Conservation (phyloP, 2,329 filamentous ascomycete species). For the Ophiocordyceps australis region DNA sequence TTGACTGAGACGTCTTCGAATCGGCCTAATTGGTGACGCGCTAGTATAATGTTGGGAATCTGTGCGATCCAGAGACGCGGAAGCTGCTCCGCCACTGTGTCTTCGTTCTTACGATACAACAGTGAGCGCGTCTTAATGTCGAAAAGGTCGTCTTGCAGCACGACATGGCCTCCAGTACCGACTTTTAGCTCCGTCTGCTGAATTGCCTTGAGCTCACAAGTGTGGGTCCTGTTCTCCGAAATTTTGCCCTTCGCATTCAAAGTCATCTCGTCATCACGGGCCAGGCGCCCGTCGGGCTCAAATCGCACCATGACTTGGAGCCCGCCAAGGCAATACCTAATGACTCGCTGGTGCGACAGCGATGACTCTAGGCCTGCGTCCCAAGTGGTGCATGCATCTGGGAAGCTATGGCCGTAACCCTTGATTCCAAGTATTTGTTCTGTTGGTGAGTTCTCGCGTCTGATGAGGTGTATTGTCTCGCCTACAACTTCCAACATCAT, state of each 20-base stretch:
- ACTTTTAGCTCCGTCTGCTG: neutral
- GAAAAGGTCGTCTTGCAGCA: neutral
- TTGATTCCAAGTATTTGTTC: slow-evolving; percentile 33
- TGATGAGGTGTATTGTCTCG: slow-evolving; percentile 37
- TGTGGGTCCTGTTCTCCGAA: neutral
- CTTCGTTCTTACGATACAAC: too few relatives aligned
- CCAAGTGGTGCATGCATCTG: slow-evolving; percentile 49
- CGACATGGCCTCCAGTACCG: neutral
- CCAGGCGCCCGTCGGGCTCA: neutral
- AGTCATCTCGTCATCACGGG: neutral
- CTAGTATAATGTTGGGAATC: neutral
- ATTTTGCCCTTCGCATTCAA: neutral
- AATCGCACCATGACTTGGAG: neutral
- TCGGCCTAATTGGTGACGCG: neutral
- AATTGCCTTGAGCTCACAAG: neutral
- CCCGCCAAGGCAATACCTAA: neutral
- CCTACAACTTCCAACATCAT: slow-evolving; percentile 34
- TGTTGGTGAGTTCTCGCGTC: slow-evolving; percentile 39
- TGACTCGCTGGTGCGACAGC: slow-evolving; percentile 35
- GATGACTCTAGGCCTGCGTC: slow-evolving; percentile 32
- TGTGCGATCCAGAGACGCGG: neutral
- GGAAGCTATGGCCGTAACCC: slow-evolving; percentile 50
- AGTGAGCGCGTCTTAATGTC: neutral
- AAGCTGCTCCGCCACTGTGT: neutral
- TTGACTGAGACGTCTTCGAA: neutral